Conservation (phyloP, 2,329 filamentous ascomycete species). For the Cladorrhinum sp. region DNA sequence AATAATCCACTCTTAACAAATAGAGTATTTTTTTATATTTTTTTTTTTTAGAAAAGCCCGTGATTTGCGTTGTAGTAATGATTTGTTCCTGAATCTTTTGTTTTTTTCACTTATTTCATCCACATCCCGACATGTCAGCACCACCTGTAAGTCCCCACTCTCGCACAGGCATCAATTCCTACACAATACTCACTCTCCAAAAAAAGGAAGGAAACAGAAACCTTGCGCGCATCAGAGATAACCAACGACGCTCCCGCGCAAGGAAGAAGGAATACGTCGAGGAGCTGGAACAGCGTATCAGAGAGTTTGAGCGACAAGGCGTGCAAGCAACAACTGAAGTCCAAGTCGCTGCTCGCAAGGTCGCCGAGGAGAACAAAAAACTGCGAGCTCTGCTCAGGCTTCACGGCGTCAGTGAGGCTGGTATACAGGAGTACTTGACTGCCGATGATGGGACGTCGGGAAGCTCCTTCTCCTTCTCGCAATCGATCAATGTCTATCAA, state of each 20-base stretch:
- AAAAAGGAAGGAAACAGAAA: constrained; percentile 33
- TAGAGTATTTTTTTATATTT: too few species aligned
- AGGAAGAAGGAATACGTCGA: constrained; percentile 70
- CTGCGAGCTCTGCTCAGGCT: constrained; percentile 42
- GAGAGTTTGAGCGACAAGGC: constrained; percentile 61
- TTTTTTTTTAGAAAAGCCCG: too few species aligned
- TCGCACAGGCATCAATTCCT: too few species aligned
- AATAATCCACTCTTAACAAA: too few species aligned
- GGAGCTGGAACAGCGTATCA: constrained; percentile 64
- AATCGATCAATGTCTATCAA: background rate
- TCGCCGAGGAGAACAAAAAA: constrained; percentile 66
- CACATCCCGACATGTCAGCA: background rate
- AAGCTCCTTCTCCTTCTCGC: too few species aligned
- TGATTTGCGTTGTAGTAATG: too few species aligned
- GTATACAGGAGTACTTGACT: constrained; percentile 17
- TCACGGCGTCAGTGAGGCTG: constrained; percentile 12
- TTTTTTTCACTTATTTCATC: too few species aligned
- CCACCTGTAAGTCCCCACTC: too few species aligned
- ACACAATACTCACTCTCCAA: constrained; percentile 4
- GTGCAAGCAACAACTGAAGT: constrained; percentile 69
- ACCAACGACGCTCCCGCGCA: constrained; percentile 72
- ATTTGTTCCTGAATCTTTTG: too few species aligned
- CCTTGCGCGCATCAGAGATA: constrained; percentile 62
- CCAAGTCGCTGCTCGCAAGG: constrained; percentile 65
- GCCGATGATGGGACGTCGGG: constrained; percentile 4